These are phyloP conservation scores for Nakaseomyces delphensis DNA, from an alignment of 1,139 yeast species.

Conservation along the genomic window DNA sequence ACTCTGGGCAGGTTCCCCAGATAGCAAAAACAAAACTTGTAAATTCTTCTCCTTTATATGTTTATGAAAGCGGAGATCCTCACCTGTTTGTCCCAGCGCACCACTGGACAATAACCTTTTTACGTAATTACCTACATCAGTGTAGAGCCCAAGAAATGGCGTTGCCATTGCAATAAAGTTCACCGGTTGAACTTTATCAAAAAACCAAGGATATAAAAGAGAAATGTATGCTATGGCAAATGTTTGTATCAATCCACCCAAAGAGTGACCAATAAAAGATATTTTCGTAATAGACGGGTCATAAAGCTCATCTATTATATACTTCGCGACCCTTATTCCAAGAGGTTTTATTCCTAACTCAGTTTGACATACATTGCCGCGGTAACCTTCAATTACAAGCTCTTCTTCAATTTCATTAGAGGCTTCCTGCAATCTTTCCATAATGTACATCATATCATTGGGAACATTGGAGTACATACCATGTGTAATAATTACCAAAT, in stretches of 20 bases:
- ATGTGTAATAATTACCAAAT: conserved; percentile 48
- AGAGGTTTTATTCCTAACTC: conserved; percentile 81
- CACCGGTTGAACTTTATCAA: conserved; percentile 52
- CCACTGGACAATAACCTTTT: conserved; percentile 80
- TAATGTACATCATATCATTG: conserved; percentile 77
- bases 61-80: conserved; percentile 60
- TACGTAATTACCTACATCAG: conserved; percentile 79
- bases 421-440: conserved; percentile 62
- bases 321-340: conserved; percentile 75
- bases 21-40: conserved; percentile 65
- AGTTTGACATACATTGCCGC: conserved; percentile 78
- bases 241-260: conserved; percentile 84
- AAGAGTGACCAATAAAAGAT: conserved; percentile 81
- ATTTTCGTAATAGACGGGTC: conserved; percentile 44
- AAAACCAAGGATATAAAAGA: conserved; percentile 61
- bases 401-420: conserved; percentile 40
- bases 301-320: conserved; percentile 49
- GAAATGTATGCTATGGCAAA: conserved; percentile 80
- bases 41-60: conserved; percentile 26
- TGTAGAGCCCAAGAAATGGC: conserved; percentile 71
- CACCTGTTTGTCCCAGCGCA: conserved; percentile 84
- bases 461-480: conserved; percentile 84
- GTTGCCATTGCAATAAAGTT: conserved; percentile 78
- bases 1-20: conserved; percentile 71
- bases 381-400: conserved; percentile 68